phyloP scores from a whole-genome alignment of 352 stramenopile genomes.

The Plasmopara halstedii region DNA sequence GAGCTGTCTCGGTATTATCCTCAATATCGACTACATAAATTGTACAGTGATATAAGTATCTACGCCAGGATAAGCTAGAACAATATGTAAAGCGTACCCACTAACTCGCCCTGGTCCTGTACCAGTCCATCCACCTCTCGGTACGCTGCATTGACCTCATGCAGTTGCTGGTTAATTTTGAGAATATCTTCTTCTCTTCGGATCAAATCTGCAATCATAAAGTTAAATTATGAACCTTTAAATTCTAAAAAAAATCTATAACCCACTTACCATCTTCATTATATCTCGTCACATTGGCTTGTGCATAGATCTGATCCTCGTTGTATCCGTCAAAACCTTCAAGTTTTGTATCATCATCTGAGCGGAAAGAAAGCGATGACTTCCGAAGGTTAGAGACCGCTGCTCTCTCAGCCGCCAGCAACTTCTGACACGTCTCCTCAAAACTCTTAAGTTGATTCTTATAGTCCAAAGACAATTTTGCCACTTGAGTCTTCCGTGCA shows the following conservation, averaged over 20 bases:
- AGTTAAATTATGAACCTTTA: neutral
- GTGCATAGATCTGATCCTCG: constrained; percentile 60
- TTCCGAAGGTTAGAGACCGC: constrained; percentile 44
- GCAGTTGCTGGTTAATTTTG: constrained; percentile 65
- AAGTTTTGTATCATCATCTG: constrained; percentile 28
- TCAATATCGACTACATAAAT: constrained; percentile 45
- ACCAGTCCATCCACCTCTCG: constrained; percentile 57
- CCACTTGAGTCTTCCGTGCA: constrained; percentile 41
- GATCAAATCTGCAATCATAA: constrained; percentile 29
- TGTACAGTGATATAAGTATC: neutral
- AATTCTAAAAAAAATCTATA: neutral
- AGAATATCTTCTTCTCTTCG: constrained; percentile 62
- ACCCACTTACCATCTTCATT: constrained; percentile 45
- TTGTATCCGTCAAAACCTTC: constrained; percentile 45
- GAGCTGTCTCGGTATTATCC: constrained; percentile 40
- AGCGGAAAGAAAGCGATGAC: constrained; percentile 41
- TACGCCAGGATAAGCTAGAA: constrained; percentile 1
- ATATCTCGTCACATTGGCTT: constrained; percentile 54
- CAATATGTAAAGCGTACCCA: constrained; percentile 26
- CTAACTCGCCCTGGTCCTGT: constrained; percentile 56
- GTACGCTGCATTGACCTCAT: constrained; percentile 59
- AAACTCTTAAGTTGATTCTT: constrained; percentile 58
- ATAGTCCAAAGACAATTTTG: constrained; percentile 50
- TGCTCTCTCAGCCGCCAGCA: constrained; percentile 34
- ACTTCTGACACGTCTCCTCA: constrained; percentile 44